Evolutionary conservation across 1,284 basidiomycete species (phyloP).

Genomic region (Microbotryomycetes sp.): DNA sequence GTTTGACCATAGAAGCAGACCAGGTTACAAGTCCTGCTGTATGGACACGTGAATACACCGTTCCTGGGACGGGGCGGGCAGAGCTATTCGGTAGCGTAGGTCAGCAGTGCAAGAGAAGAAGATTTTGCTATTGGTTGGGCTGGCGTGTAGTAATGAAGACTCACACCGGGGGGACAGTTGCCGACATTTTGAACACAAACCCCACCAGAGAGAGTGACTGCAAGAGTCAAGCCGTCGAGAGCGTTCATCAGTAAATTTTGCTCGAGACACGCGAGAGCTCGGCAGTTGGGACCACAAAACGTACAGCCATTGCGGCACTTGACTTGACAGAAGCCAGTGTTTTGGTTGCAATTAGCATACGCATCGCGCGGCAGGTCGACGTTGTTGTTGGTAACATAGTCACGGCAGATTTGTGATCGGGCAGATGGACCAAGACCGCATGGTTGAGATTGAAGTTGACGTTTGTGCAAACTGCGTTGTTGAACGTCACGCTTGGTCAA

Average conservation of each 20-base stretch:
- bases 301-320: background rate
- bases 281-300: background rate
- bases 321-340: background rate
- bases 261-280: too few relatives aligned
- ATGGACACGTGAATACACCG: background rate
- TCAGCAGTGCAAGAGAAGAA: too few relatives aligned
- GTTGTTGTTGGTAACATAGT: background rate
- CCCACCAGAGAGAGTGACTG: background rate
- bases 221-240: background rate
- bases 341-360: background rate
- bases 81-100: too few relatives aligned
- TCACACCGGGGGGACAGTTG: background rate
- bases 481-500: slow-evolving; percentile 7
- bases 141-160: background rate
- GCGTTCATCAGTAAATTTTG: background rate
- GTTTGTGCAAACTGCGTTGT: slow-evolving; percentile 1
- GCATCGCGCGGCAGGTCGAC: background rate
- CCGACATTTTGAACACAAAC: background rate
- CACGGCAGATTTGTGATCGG: background rate
- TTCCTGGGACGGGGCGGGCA: background rate
- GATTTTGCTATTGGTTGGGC: background rate
- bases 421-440: slow-evolving; percentile 2
- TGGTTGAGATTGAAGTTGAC: slow-evolving; percentile 1
- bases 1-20: background rate
- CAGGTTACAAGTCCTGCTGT: background rate